Evolutionary conservation across 805 yeast genomes (phyloP), one percentile per base, ranked within the genome.

Genomic region (Zygosaccharomyces siamensis): DNA sequence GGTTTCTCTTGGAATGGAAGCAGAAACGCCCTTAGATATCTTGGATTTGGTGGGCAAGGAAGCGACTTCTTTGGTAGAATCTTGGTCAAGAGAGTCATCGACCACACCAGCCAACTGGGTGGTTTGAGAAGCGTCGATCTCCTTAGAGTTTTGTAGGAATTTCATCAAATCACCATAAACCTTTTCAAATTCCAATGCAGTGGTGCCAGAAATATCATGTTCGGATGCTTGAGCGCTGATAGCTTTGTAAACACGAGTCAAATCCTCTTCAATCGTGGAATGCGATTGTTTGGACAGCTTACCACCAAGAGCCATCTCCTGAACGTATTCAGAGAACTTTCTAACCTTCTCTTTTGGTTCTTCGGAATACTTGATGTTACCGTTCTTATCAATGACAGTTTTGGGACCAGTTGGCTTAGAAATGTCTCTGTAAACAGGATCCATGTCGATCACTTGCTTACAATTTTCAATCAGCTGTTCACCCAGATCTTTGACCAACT

Each of bases 281-380:
- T 86, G 84, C 40, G 72, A 68, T 39, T 63, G 64, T 59, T 76
- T 81, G 51, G 97, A 87, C 64, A 88, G 72, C 57, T 81, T 82
- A 60, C 96, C 90, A 72, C 99, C 99, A 64, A 80, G 83, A 46
- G 98, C 95, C 97, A 93, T 90, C 71, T 88, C 96, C 66, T 82
- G 79, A 57, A 93, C 97, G 68, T 93, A 93, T 68, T 90, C 92
- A 73, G 93, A 97, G 55, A 93, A 79, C 69, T 93, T 93, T 72
- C 97, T 84, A 55, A 90, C 95, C 53, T 92, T 80, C 43, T 90
- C 87, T 72, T 96, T 86, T 66, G 88, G 83, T 53, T 78, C 84
- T 74, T 93, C 99, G 52, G 81, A 76, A 72, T 89, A 93, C 51
- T 75, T 77, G 63, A 93, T 80, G 66, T 83, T 86, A 71, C 99